phyloP scores from a whole-genome alignment of 306 rosid genomes.

The Gillenia trifoliata region DNA sequence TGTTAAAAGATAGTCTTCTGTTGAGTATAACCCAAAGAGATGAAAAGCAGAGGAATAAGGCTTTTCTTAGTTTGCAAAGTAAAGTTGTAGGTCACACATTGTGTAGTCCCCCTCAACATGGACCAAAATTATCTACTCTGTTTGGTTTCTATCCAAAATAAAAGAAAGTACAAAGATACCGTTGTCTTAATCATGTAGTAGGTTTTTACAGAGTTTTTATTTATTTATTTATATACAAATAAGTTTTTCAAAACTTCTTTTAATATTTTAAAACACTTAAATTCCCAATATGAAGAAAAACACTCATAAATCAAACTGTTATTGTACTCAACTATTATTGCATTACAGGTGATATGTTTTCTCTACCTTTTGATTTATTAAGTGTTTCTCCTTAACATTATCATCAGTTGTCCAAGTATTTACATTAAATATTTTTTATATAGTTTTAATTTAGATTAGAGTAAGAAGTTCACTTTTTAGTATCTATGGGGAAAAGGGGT shows the following conservation, averaged over 20 bases:
- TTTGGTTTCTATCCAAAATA: not conserved
- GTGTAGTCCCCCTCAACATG: conserved; percentile 12
- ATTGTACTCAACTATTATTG: too few species aligned
- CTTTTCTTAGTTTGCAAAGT: not conserved
- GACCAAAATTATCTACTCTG: not conserved
- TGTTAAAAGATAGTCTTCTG: too few species aligned
- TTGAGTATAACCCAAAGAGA: too few species aligned
- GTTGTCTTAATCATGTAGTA: not conserved
- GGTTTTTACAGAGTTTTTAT: not conserved
- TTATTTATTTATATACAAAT: too few species aligned
- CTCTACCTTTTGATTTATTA: too few species aligned
- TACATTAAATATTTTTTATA: too few species aligned
- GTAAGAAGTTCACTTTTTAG: not conserved
- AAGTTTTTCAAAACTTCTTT: too few species aligned
- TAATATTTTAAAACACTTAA: too few species aligned
- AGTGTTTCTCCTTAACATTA: not conserved
- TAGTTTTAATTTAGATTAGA: too few species aligned
- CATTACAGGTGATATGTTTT: too few species aligned
- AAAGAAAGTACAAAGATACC: too few species aligned
- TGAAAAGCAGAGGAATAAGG: not conserved
- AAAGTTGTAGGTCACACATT: not conserved
- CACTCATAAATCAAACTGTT: not conserved
- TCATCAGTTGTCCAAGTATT: not conserved
- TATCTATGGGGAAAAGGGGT: not conserved
- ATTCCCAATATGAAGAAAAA: too few species aligned